Evolutionary conservation across 1,284 basidiomycete genomes (phyloP), one percentile per base, ranked within the genome.

Genomic region (Ceratobasidium sp.): DNA sequence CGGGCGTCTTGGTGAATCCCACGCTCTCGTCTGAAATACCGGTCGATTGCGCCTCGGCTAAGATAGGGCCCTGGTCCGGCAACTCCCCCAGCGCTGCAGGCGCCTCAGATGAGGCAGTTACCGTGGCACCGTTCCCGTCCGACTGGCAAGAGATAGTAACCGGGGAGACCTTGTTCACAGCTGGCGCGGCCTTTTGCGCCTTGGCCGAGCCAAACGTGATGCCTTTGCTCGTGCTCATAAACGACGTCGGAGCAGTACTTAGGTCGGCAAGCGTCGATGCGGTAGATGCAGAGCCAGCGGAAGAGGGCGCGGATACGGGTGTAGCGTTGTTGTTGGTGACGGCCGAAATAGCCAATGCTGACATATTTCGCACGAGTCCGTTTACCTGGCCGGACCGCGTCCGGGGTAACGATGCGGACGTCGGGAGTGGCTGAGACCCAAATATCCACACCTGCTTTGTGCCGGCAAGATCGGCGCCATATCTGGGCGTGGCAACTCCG

Each of bases 341-440:
- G 30, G 54, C 54, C 52, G 72, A 66, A 41, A 75, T 64, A 21
- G 76, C 71, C 30, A 73, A 52, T 9, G 59, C 46, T 9, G 75
- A 57, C 73, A 73, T 73, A 21, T 58, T 73, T 23, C 63, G 63
- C 18, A 66, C 66, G 14, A 73, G 66, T 21, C 64, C 44, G 44
- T 62, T 54, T 26, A 47, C 28, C 32, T 54, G 63, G 13, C 63
- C 63, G 32, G 63, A 66, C 38, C 63, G 63, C 18, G 35, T 69
- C 52, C 55, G 38, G 38, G 54, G 59, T 32, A 49, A 41, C 54
- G 61, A 59, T n/a, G 44, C 93, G 84, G 77, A 93, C 87, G 82
- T 84, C 0, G 96, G 95, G 8, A 98, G 86, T 0, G 97, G 97
- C 79, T 96, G 96, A 1, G 94, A 96, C 38, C 93, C 94, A 0